Conservation (phyloP, 257 asterid genomes). For the Rhazya stricta region DNA sequence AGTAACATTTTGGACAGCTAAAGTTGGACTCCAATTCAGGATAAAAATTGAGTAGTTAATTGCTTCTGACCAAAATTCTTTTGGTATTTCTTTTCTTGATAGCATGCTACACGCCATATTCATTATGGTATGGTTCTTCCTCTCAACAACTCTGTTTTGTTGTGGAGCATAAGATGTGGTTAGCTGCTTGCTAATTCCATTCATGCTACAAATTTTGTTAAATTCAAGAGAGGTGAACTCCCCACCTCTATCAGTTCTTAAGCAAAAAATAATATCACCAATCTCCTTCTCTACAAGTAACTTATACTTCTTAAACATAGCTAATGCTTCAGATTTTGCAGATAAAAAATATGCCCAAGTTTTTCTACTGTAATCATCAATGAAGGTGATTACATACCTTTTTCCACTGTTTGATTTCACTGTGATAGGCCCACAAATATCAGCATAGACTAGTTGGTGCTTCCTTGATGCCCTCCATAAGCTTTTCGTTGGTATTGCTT, state of each 20-base stretch:
- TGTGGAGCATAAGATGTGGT: conserved; percentile 6
- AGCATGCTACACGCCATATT: neutral
- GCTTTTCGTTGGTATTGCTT: neutral
- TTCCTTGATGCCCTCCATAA: neutral
- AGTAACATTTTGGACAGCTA: neutral
- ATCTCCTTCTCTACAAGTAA: neutral
- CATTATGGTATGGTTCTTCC: neutral
- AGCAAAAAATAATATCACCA: neutral
- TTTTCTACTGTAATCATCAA: neutral
- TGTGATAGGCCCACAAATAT: neutral
- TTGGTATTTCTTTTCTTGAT: neutral
- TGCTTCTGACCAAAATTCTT: neutral
- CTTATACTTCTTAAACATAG: neutral
- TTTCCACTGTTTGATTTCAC: neutral
- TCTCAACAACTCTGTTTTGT: neutral
- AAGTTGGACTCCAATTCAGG: conserved; percentile 1
- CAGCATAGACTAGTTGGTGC: neutral
- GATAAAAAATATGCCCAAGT: neutral
- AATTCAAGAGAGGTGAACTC: conserved; percentile 7
- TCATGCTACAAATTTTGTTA: neutral
- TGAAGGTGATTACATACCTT: conserved; percentile 6
- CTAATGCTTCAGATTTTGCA: neutral
- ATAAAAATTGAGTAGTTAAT: neutral
- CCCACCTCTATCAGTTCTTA: conserved; percentile 7
- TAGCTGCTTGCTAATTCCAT: conserved; percentile 7